A percentile compares a stretch with the other conserved stretches of the same genome.
Evolutionary conservation across 169 alveolate species (phyloP).

Genomic region (Plasmodium gaboni): DNA sequence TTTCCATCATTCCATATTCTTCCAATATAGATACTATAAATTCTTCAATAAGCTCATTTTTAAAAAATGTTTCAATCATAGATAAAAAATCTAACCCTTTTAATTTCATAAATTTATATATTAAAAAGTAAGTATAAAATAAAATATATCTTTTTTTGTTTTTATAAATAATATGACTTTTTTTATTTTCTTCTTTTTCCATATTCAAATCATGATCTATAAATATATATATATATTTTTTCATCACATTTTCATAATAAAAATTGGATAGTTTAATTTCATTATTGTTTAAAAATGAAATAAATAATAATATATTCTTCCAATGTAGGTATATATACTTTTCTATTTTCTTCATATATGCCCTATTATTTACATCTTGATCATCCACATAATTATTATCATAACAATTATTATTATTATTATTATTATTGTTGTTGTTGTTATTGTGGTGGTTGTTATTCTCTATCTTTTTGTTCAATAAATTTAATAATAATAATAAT

Average conservation of each 20-base stretch:
- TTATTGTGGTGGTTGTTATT: neutral
- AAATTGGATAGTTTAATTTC: slow-evolving; percentile 3
- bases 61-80: slow-evolving; percentile 51
- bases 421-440: too few species aligned
- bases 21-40: slow-evolving; percentile 25
- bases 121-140: slow-evolving; percentile 34
- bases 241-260: slow-evolving; percentile 43
- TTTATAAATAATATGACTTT: neutral
- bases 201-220: slow-evolving; percentile 13
- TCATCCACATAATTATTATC: too few species aligned
- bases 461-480: slow-evolving; percentile 27
- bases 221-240: slow-evolving; percentile 29
- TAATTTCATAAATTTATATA: slow-evolving; percentile 64
- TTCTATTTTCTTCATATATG: slow-evolving; percentile 12
- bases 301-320: neutral
- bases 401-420: too few species aligned
- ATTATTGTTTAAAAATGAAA: neutral
- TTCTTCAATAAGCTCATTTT: slow-evolving; percentile 37
- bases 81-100: slow-evolving; percentile 15
- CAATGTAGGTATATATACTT: slow-evolving; percentile 6
- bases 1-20: slow-evolving; percentile 13
- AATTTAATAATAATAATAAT: slow-evolving; percentile 24
- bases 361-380: too few species aligned
- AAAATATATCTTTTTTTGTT: slow-evolving; percentile 2
- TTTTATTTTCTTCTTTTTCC: neutral